Evolutionary conservation across 2,329 filamentous ascomycete species (phyloP), one percentile per base, ranked within the genome.

Genomic region (Fusarium penzigii): DNA sequence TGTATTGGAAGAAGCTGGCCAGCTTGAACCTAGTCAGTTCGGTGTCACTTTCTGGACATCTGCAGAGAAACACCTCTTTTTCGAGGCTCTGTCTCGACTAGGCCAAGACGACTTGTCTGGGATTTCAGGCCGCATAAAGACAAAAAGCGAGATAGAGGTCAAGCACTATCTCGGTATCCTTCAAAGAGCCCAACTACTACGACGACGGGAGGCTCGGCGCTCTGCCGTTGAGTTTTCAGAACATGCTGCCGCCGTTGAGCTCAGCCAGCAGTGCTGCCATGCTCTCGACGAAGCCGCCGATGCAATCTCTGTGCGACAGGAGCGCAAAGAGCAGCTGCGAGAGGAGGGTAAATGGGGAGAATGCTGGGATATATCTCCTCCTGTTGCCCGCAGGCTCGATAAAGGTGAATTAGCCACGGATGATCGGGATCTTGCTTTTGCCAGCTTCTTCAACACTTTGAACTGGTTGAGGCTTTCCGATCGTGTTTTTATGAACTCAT

Each of bases 121-220:
- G 1, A 87, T 97, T 49, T 79, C 89, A 1, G 63, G 71, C 9
- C 77, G 80, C 1, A 75, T 96, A 14, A 76, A 77, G 1, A 87
- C 84, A 34, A 97, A 97, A 71, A 87, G 84, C 52, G 80, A 84
- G 57, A 67, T 87, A 9, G 91, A 97, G 70, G 84, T 94, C 34
- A 79, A 80, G 29, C 82, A 88, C 46, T 92, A 92, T 66, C 68
- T 95, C 5, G 64, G 75, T 7, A 68, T 89, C 1, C 77, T 97
- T 6, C 75, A 84, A 10, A 73, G 78, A 17, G 78, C 75, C 2
- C 59, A 74, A 6, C 69, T 77, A 36, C 66, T 71, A 17, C 72
- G 77, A 39, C 74, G 74, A 39, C 61, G 63, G 16, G 74, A 65
- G 68, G 25, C 58, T 17, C 53, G 58, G 7, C 65, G 68, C 17